Evolutionary conservation across 1,284 basidiomycete genomes (phyloP).

Genomic region (Thelephora terrestris): DNA sequence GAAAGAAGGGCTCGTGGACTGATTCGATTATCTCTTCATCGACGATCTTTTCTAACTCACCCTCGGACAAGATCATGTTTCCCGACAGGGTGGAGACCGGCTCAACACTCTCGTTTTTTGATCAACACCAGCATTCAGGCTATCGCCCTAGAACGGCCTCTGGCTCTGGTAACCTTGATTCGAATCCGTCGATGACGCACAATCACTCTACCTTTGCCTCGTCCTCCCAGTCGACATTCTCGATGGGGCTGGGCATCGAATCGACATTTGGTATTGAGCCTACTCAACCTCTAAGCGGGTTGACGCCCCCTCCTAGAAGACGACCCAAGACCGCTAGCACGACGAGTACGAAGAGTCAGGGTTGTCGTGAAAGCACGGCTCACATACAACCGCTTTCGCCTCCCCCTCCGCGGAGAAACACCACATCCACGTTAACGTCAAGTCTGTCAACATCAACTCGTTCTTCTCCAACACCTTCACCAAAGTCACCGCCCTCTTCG

Average conservation of each 20-base stretch:
- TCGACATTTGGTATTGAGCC: constrained; percentile 1
- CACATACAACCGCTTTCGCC: constrained; percentile 28
- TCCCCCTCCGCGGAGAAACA: constrained; percentile 20
- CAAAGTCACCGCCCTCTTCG: constrained; percentile 10
- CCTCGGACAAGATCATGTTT: background rate
- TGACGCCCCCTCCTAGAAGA: constrained; percentile 29
- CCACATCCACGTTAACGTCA: constrained; percentile 7
- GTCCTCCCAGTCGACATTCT: background rate
- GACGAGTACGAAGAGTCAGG: constrained; percentile 8
- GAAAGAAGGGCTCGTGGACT: background rate
- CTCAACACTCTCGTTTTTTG: background rate
- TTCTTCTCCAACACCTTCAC: constrained; percentile 9
- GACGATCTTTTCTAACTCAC: background rate
- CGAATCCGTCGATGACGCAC: too few relatives aligned
- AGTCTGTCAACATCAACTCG: constrained; percentile 7
- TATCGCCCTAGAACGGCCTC: too few relatives aligned
- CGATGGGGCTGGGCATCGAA: background rate
- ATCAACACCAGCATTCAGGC: background rate
- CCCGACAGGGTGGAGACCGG: background rate
- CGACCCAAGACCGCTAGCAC: constrained; percentile 14
- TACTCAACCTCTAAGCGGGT: constrained; percentile 12
- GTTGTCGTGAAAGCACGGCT: constrained; percentile 22
- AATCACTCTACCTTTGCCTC: background rate
- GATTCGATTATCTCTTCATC: background rate
- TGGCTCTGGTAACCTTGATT: too few relatives aligned